These are phyloP conservation scores for Serpula lacrymans DNA, from an alignment of 768 basidiomycete species.

Conservation along the genomic window DNA sequence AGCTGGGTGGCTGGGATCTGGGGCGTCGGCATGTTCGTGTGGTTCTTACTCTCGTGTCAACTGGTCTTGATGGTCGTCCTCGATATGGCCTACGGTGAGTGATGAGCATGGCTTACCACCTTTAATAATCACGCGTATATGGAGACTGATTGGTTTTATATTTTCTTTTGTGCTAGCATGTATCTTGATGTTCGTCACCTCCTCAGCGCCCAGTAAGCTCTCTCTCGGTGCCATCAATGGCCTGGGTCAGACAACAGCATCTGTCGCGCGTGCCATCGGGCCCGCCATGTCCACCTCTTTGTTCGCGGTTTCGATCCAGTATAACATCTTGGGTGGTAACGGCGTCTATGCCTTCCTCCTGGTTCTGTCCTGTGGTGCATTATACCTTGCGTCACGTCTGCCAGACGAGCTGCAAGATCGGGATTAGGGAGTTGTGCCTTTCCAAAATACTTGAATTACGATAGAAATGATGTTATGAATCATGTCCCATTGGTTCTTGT, in stretches of 20 bases:
- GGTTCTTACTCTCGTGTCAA: constrained; percentile 24
- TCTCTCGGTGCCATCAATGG: constrained; percentile 54
- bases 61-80: constrained; percentile 16
- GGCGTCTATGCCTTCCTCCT: constrained; percentile 23
- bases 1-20: constrained; percentile 22
- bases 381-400: not conserved
- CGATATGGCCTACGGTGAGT: constrained; percentile 32
- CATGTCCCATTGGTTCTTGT: too few species aligned
- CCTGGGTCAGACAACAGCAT: constrained; percentile 50
- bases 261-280: constrained; percentile 46
- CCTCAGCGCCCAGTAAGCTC: constrained; percentile 22
- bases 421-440: not conserved
- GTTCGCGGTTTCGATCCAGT: constrained; percentile 49
- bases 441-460: constrained; percentile 3
- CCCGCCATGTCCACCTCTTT: constrained; percentile 54
- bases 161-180: constrained; percentile 14
- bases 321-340: constrained; percentile 43
- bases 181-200: constrained; percentile 30
- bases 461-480: too few species aligned
- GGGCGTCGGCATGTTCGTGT: constrained; percentile 20
- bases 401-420: not conserved
- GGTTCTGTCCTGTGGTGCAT: not conserved
- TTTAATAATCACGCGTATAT: not conserved
- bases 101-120: not conserved
- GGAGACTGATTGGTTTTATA: not conserved